Evolutionary conservation across 495 filamentous ascomycete species (phyloP).

Genomic region (Bombardia bombarda): DNA sequence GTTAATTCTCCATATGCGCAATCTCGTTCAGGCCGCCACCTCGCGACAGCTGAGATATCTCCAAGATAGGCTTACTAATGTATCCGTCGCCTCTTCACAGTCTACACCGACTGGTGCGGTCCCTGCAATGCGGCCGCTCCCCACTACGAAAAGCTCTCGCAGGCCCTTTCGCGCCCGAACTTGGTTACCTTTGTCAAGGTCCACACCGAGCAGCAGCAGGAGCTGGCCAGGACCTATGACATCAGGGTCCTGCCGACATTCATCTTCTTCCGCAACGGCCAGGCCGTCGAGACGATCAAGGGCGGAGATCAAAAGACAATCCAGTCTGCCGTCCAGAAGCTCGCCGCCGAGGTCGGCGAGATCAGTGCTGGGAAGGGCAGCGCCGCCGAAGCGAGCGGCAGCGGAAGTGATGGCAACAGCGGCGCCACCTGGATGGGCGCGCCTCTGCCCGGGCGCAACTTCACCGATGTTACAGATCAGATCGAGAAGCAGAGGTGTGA

Average conservation of each 20-base stretch:
- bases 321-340: slow-evolving; percentile 59
- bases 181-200: slow-evolving; percentile 80
- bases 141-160: slow-evolving; percentile 70
- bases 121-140: slow-evolving; percentile 84
- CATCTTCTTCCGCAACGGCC: slow-evolving; percentile 75
- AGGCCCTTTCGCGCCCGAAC: slow-evolving; percentile 61
- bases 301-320: slow-evolving; percentile 68
- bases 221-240: slow-evolving; percentile 61
- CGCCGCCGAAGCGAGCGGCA: slow-evolving; percentile 37
- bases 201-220: slow-evolving; percentile 68
- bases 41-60: no score
- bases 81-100: slow-evolving; percentile 33
- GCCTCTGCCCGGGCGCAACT: slow-evolving; percentile 68
- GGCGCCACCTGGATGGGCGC: slow-evolving; percentile 61
- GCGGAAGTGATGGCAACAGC: slow-evolving; percentile 28
- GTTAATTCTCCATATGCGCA: no score
- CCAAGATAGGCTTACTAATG: slow-evolving; percentile 19
- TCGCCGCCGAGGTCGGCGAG: slow-evolving; percentile 60
- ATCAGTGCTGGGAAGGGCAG: no score
- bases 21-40: no score
- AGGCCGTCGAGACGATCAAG: slow-evolving; percentile 53
- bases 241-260: slow-evolving; percentile 82
- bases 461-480: slow-evolving; percentile 73
- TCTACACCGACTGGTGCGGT: slow-evolving; percentile 81
- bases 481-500: slow-evolving; percentile 75